Evolutionary conservation across 768 basidiomycete species (phyloP).

Genomic region (Fistulinella prunicolor): DNA sequence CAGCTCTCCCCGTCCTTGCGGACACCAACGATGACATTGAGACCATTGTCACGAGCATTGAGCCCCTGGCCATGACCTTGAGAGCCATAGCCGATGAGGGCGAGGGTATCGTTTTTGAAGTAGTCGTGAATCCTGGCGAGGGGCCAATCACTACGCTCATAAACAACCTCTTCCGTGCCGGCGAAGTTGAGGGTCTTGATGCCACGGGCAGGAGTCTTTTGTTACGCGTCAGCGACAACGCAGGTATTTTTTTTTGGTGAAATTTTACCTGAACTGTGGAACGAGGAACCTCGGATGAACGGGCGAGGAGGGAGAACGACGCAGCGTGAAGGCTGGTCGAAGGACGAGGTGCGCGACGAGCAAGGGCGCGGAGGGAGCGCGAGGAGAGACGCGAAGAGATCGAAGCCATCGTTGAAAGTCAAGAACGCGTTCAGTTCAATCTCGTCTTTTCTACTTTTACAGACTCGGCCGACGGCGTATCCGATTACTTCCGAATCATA

Average conservation of each 20-base stretch:
- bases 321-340: slow-evolving; percentile 46
- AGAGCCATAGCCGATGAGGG: slow-evolving; percentile 98
- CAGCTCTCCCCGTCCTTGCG: slow-evolving; percentile 96
- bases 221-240: slow-evolving; percentile 2
- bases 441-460: slow-evolving; percentile 8
- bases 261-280: slow-evolving; percentile 28
- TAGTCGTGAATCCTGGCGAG: slow-evolving; percentile 97
- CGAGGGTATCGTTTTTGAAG: slow-evolving; percentile 99
- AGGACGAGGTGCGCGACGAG: slow-evolving; percentile 61
- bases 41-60: slow-evolving; percentile 98
- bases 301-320: slow-evolving; percentile 67
- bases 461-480: slow-evolving; percentile 10
- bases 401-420: slow-evolving; percentile 50
- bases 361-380: slow-evolving; percentile 59
- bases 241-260: slow-evolving; percentile 34
- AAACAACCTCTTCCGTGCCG: slow-evolving; percentile 88
- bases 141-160: slow-evolving; percentile 98
- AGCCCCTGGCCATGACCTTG: slow-evolving; percentile 98
- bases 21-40: slow-evolving; percentile 98
- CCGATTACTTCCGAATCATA: slow-evolving; percentile 15
- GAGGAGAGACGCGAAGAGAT: slow-evolving; percentile 59
- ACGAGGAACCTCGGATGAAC: slow-evolving; percentile 34
- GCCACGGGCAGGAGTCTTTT: slow-evolving; percentile 61
- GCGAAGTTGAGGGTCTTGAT: slow-evolving; percentile 97
- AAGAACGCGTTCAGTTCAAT: not conserved